Evolutionary conservation across 1,139 yeast species (phyloP).

Genomic region (Arxiozyma bovina): DNA sequence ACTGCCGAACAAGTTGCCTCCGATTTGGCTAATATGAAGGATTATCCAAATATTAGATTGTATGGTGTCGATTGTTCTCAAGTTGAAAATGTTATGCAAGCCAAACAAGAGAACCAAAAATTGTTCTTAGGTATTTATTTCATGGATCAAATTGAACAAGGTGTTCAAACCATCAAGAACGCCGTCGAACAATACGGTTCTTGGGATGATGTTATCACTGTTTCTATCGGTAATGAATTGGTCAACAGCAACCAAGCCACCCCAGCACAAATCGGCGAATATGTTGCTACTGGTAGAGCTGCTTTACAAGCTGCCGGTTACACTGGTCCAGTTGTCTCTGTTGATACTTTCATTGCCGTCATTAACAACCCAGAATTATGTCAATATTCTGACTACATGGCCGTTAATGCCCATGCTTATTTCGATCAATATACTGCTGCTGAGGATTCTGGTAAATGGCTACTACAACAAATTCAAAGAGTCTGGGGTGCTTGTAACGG

Average conservation of each 20-base stretch:
- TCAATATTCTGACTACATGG: slow-evolving; percentile 64
- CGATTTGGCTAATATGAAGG: slow-evolving; percentile 49
- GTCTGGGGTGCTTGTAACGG: slow-evolving; percentile 60
- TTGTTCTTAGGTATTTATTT: slow-evolving; percentile 63
- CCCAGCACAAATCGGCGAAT: slow-evolving; percentile 46
- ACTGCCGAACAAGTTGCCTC: slow-evolving; percentile 46
- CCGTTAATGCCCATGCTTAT: slow-evolving; percentile 75
- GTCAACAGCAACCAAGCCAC: slow-evolving; percentile 62
- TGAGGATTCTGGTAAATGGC: slow-evolving; percentile 61
- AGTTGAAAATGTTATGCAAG: slow-evolving; percentile 58
- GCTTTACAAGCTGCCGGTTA: slow-evolving; percentile 58
- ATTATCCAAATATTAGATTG: slow-evolving; percentile 57
- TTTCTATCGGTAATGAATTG: slow-evolving; percentile 73
- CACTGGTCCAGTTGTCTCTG: slow-evolving; percentile 65
- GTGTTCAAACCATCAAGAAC: slow-evolving; percentile 42
- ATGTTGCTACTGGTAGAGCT: slow-evolving; percentile 48
- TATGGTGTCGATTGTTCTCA: slow-evolving; percentile 81
- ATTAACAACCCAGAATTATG: slow-evolving; percentile 65
- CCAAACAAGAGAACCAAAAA: slow-evolving; percentile 52
- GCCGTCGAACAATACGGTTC: slow-evolving; percentile 51
- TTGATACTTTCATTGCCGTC: slow-evolving; percentile 71
- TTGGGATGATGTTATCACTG: slow-evolving; percentile 67
- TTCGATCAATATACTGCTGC: slow-evolving; percentile 66
- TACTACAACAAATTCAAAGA: slow-evolving; percentile 54
- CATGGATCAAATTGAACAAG: slow-evolving; percentile 45